Base-by-base conservation (phyloP, 2,329 filamentous ascomycete genomes). In the Colletotrichum sp. region DNA sequence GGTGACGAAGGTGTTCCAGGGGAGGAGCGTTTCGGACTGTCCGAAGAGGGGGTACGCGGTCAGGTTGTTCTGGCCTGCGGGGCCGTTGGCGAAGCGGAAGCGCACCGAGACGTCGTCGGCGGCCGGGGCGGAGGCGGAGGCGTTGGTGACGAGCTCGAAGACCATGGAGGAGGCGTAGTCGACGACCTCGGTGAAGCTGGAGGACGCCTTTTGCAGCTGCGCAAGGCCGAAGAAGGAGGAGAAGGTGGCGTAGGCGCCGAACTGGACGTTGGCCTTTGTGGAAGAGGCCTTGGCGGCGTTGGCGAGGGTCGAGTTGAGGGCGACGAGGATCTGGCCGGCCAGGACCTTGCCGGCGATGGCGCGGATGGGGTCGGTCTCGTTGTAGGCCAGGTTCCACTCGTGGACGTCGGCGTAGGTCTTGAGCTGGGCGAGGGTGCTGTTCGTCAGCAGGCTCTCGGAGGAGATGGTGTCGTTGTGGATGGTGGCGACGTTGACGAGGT, bases 381-480 rank as follows among this genome's bases (percentile, higher is more conserved):
- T 96, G 90, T 94, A 98, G 69, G 95, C 95, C 16, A 97, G 92
- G 81, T 93, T 93, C 88, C 91, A 98, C 84, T 98, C 94, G 84
- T 97, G 95, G 75, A 88, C 87, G 82, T 96, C 92, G 79, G 96
- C 96, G 36, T 97, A 91, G n/a, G 90, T 90, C 79, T 90, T 89
- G 72, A 97, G 90, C 82, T 94, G 91, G 79, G 87, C 82, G 71
- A 95, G 87, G 30, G 90, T 89, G 3, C 88, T 86, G 49, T 87
- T 80, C 63, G 92, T 93, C 76, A 96, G 89, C 62, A 95, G 87
- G 68, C 91, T 82, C 28, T 86, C 82, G 5, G 89, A 89, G 30
- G 90, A 88, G 80, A 95, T 94, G 72, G 87, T 87, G 71, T 84
- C 78, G 84, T 93, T 93, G 86, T 93, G 91, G 79, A 93, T 91